Percentiles rank a stretch among this genome's conserved stretches.
phyloP scores from a whole-genome alignment of 164 flowering plant species.

The Malania oleifera region DNA sequence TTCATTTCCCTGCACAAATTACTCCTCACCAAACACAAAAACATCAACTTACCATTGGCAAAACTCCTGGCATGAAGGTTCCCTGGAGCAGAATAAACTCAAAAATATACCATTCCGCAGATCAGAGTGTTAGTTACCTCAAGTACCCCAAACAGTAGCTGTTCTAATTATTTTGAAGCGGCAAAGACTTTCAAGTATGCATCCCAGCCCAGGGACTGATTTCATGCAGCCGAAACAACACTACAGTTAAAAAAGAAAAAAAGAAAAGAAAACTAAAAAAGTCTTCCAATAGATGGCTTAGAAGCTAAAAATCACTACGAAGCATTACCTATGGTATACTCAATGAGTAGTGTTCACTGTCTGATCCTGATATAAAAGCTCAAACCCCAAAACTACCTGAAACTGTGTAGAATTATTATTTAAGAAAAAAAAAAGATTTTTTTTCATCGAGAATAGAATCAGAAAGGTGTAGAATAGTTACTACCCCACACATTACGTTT shows the following conservation, averaged over 20 bases:
- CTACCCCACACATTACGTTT: no score
- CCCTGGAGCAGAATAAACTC: constrained; percentile 8
- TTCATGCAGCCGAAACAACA: constrained; percentile 7
- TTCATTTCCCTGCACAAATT: constrained; percentile 2
- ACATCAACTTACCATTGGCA: not conserved
- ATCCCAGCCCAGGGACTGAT: constrained; percentile 6
- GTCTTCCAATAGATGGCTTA: not conserved
- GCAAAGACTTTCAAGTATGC: not conserved
- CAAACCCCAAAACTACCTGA: not conserved
- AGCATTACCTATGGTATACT: constrained; percentile 4
- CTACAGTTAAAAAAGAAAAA: not conserved
- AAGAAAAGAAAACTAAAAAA: no score
- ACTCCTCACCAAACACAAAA: not conserved
- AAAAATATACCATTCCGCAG: constrained; percentile 2
- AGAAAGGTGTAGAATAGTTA: no score
- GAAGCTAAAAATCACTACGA: not conserved
- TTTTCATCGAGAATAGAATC: no score
- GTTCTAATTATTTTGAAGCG: not conserved
- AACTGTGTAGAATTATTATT: not conserved
- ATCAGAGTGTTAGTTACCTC: constrained; percentile 13
- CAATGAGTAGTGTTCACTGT: constrained; percentile 4
- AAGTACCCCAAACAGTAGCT: not conserved
- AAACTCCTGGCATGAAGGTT: not conserved
- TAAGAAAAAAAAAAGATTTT: no score
- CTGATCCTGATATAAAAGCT: not conserved